Conservation (phyloP, 257 asterid species). For the Coffea eugenioides region DNA sequence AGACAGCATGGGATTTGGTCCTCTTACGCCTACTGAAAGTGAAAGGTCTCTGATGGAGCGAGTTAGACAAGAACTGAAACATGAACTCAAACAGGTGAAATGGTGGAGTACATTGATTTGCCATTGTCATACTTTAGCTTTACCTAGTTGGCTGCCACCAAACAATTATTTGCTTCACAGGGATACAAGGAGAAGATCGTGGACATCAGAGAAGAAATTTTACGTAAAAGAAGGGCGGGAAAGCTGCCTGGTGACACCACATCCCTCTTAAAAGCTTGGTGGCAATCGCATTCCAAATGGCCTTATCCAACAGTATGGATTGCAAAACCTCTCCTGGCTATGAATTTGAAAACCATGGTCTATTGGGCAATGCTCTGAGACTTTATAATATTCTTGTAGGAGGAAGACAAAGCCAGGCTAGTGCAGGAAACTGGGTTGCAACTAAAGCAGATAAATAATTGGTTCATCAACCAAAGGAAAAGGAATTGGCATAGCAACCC, state of each 20-base stretch:
- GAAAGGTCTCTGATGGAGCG: constrained; percentile 99
- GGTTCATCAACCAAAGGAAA: constrained; percentile 96
- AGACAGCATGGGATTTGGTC: constrained; percentile 96
- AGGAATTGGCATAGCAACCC: constrained; percentile 96
- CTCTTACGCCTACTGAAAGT: constrained; percentile 82
- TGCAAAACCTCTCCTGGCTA: neutral
- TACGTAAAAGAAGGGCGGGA: constrained; percentile 80
- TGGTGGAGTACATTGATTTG: neutral
- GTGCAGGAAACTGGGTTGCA: constrained; percentile 94
- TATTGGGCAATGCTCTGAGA: neutral
- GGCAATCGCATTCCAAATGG: constrained; percentile 91
- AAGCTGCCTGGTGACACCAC: constrained; percentile 85
- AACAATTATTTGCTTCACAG: constrained; percentile 27
- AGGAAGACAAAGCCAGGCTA: constrained; percentile 85
- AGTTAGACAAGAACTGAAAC: constrained; percentile 89
- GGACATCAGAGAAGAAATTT: constrained; percentile 60
- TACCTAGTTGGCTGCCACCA: neutral
- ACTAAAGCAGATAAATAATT: constrained; percentile 82
- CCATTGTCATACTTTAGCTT: neutral
- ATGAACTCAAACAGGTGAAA: constrained; percentile 87
- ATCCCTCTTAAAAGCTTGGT: constrained; percentile 71
- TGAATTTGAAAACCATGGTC: neutral
- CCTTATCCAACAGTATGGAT: constrained; percentile 75
- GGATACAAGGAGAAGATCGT: constrained; percentile 64
- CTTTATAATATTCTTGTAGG: constrained; percentile 32